These are phyloP conservation scores for Lachancea meyersii DNA, from an alignment of 805 yeast genomes.

Conservation along the genomic window DNA sequence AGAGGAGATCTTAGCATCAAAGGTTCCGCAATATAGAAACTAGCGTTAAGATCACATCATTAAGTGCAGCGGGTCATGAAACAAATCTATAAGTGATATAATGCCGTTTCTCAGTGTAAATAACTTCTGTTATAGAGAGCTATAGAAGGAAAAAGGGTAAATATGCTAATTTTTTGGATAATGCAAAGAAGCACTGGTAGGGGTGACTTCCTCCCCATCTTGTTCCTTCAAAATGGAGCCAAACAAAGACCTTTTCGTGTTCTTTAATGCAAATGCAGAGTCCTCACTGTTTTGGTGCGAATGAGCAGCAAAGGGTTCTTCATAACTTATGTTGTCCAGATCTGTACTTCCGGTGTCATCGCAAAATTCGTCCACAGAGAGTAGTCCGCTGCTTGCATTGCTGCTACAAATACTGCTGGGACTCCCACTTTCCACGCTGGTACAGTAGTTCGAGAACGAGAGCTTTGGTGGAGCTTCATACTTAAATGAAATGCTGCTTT, in stretches of 20 bases:
- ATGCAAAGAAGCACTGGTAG: background rate
- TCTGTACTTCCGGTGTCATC: conserved; percentile 12
- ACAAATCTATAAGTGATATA: no score
- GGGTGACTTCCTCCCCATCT: conserved; percentile 2
- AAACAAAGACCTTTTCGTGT: conserved; percentile 16
- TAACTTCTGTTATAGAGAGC: background rate
- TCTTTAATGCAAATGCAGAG: conserved; percentile 10
- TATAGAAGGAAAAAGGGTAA: background rate
- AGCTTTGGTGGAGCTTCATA: conserved; percentile 28
- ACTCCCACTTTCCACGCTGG: conserved; percentile 15
- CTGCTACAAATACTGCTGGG: conserved; percentile 17
- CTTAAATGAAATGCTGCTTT: conserved; percentile 10
- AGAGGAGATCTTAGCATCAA: conserved; percentile 15
- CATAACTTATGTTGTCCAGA: conserved; percentile 15
- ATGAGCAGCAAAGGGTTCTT: conserved; percentile 13
- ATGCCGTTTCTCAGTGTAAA: no score
- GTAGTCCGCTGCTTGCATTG: conserved; percentile 10
- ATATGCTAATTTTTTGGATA: conserved; percentile 1
- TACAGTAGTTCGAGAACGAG: conserved; percentile 15
- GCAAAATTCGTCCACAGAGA: conserved; percentile 18
- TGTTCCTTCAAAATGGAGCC: conserved; percentile 16
- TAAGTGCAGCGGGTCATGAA: background rate
- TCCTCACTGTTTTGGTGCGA: background rate
- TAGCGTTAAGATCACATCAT: background rate
- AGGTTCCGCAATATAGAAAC: background rate